Percentiles rank a stretch among this genome's conserved stretches.
Conservation (phyloP, 1,284 basidiomycete species). For the Uromyces viciae-fabae region DNA sequence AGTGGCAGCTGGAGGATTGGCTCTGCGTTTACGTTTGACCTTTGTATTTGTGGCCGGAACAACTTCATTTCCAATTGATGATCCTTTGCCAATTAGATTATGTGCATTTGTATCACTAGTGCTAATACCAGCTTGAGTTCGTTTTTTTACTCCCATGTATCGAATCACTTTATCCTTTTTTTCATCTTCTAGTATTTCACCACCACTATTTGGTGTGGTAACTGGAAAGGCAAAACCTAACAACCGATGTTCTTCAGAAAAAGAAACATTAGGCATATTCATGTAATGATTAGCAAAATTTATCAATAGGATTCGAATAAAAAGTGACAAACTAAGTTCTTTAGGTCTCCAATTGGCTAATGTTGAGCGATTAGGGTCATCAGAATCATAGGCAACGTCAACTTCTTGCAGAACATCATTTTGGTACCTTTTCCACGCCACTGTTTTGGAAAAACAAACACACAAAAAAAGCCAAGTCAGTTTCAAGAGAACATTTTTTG, state of each 20-base stretch:
- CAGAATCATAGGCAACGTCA: conserved; percentile 44
- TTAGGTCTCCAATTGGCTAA: conserved; percentile 40
- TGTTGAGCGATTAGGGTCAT: conserved; percentile 17
- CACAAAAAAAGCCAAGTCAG: not conserved
- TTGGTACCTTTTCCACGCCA: conserved; percentile 40
- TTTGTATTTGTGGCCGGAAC: too few relatives aligned
- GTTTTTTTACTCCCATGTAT: conserved; percentile 20
- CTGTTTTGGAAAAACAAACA: conserved; percentile 1
- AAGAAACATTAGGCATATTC: not conserved
- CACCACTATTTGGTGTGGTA: not conserved
- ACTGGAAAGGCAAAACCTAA: conserved; percentile 41
- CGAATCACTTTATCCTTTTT: conserved; percentile 40
- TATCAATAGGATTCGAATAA: not conserved
- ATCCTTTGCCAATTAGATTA: too few relatives aligned
- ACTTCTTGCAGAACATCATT: conserved; percentile 29
- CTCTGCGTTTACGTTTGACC: too few relatives aligned
- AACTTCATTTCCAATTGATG: too few relatives aligned
- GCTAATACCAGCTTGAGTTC: not conserved
- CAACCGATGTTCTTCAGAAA: conserved; percentile 29
- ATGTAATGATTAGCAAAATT: not conserved
- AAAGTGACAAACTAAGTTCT: conserved; percentile 38
- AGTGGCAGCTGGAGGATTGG: too few relatives aligned
- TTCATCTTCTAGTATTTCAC: not conserved
- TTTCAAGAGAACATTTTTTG: not conserved
- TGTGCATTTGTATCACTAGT: too few relatives aligned